Evolutionary conservation across 768 basidiomycete genomes (phyloP).

Genomic region (Lactarius psammicola): DNA sequence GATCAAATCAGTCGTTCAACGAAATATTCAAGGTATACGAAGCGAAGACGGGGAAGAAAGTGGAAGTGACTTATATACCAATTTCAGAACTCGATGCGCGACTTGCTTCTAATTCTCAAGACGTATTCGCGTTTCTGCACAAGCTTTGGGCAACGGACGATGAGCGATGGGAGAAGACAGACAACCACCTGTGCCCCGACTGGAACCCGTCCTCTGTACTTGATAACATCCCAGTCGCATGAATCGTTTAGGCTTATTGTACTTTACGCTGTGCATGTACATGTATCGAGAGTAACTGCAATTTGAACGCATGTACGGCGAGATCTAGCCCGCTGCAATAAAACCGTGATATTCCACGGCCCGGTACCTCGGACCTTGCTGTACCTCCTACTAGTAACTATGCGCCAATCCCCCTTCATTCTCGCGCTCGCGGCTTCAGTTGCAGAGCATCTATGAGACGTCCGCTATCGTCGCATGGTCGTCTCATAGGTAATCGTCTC

Average conservation of each 20-base stretch:
- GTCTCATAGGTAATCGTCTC: constrained; percentile 50
- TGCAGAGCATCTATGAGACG: constrained; percentile 51
- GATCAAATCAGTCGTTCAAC: constrained; percentile 21
- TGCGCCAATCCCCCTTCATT: constrained; percentile 47
- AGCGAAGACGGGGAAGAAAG: constrained; percentile 24
- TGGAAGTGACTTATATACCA: constrained; percentile 27
- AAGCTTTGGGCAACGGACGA: constrained; percentile 11
- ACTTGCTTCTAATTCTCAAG: constrained; percentile 15
- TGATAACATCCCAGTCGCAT: constrained; percentile 12
- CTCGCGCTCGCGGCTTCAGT: constrained; percentile 46
- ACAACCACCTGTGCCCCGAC: constrained; percentile 27
- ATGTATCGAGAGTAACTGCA: too few relatives aligned
- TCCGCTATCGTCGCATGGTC: constrained; percentile 71
- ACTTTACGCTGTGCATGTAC: too few relatives aligned
- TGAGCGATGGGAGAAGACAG: background rate
- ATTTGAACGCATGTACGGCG: too few relatives aligned
- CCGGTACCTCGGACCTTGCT: background rate
- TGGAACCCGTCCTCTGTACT: constrained; percentile 28
- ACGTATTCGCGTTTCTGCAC: constrained; percentile 7
- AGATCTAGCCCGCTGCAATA: too few relatives aligned
- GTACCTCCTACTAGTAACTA: constrained; percentile 33
- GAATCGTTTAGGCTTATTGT: too few relatives aligned
- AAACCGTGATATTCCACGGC: background rate
- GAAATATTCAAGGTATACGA: constrained; percentile 28
- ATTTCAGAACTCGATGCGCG: constrained; percentile 20